Evolutionary conservation across 192 early-diverging fungal genomes (phyloP).

Genomic region (Coemansia umbellata): DNA sequence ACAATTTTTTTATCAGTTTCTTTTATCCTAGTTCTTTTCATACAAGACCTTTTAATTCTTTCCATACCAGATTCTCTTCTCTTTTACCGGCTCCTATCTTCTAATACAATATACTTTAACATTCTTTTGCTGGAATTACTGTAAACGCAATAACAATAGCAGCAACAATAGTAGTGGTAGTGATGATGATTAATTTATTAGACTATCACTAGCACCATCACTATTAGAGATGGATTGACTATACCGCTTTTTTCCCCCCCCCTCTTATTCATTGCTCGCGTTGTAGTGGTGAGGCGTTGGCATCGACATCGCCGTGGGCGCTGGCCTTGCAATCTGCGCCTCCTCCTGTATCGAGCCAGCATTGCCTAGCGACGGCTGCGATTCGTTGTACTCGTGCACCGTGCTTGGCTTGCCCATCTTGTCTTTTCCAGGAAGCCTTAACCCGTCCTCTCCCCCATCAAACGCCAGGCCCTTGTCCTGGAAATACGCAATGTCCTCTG

Average conservation of each 20-base stretch:
- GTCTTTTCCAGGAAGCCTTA: not conserved
- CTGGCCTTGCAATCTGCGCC: no score
- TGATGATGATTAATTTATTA: no score
- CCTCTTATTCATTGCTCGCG: no score
- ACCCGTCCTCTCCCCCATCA: not conserved
- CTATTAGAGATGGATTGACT: not conserved
- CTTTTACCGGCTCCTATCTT: not conserved
- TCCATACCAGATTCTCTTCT: not conserved
- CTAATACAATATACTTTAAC: not conserved
- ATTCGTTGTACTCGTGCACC: no score
- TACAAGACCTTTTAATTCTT: no score
- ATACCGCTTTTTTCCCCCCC: not conserved
- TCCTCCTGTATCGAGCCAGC: not conserved
- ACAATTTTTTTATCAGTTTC: not conserved
- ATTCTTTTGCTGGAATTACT: not conserved
- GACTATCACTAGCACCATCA: not conserved
- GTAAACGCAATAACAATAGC: not conserved
- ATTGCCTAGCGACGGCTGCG: no score
- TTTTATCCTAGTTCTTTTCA: not conserved
- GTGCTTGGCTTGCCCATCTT: not conserved
- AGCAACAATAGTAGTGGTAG: no score
- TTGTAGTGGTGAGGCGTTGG: no score
- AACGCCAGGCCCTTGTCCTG: conserved; percentile 13
- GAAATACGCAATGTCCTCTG: conserved; percentile 45
- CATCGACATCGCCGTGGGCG: no score